Evolutionary conservation across 1,139 yeast species (phyloP).

Genomic region (Candida sanyaensis): DNA sequence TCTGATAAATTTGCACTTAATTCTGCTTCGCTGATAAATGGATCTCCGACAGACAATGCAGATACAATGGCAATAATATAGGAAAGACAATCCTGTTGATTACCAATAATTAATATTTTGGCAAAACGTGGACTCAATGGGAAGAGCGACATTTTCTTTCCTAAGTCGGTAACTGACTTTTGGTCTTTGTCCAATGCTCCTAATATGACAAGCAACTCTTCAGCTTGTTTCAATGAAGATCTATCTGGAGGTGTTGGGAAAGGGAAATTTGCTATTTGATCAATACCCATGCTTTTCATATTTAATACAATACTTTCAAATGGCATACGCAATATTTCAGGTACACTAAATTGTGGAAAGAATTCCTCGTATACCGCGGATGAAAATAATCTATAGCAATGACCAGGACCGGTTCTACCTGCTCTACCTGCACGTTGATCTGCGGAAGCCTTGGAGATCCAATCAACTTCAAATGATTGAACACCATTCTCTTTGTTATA

Average conservation of each 20-base stretch:
- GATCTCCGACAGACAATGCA: constrained; percentile 92
- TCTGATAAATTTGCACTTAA: constrained; percentile 32
- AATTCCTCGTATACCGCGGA: constrained; percentile 94
- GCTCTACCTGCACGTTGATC: constrained; percentile 98
- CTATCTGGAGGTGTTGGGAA: constrained; percentile 94
- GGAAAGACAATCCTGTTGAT: constrained; percentile 83
- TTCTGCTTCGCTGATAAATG: constrained; percentile 75
- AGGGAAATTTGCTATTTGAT: constrained; percentile 87
- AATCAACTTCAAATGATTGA: constrained; percentile 86
- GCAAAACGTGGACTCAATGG: constrained; percentile 95
- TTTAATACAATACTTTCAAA: constrained; percentile 91
- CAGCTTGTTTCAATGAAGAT: constrained; percentile 60
- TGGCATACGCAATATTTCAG: constrained; percentile 94
- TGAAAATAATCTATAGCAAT: constrained; percentile 87
- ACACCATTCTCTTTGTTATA: constrained; percentile 86
- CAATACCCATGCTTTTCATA: constrained; percentile 98
- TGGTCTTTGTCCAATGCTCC: constrained; percentile 71
- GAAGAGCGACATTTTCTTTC: constrained; percentile 83
- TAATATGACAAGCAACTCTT: constrained; percentile 63
- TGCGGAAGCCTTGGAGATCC: constrained; percentile 96
- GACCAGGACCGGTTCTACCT: constrained; percentile 99
- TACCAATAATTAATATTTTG: constrained; percentile 84
- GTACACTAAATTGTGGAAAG: constrained; percentile 77
- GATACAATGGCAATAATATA: constrained; percentile 90
- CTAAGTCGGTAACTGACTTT: constrained; percentile 67